Evolutionary conservation across 2,329 filamentous ascomycete species (phyloP), one percentile per base, ranked within the genome.

Genomic region (Scedosporium minutisporum): DNA sequence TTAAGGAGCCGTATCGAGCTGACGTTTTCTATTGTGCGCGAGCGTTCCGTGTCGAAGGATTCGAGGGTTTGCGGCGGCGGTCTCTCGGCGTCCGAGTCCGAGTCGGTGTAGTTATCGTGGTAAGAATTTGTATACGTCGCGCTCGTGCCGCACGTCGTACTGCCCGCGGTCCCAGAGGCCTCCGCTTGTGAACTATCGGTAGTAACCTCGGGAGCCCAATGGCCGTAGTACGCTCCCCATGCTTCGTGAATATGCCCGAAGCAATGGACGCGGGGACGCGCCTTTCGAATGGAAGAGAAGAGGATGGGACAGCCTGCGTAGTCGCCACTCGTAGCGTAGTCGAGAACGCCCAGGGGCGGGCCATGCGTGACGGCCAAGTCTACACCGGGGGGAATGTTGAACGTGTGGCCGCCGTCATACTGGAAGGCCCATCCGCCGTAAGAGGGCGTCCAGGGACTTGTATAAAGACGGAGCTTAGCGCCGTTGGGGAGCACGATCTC

Each of bases 361-460:
- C 72, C 71, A 51, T 76, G 74, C 1, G 72, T 76, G 21, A 76
- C 64, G 27, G 68, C 71, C 3, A 77, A 59, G 53, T 76, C 71
- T 0, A 69, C 66, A 1, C 59, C 66, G 6, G 33, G 46, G 16
- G 59, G 64, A 21, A 75, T 71, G 10, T 62, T 10, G 38, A 70
- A 75, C 3, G 66, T 44, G 51, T 74, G 72, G 21, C 27, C 23
- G 5, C 62, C 65, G 2, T 69, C 69, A 58, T 81, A 81, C 62
- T 81, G 77, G 63, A 81, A 81, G 0, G 73, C 77, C n/a, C 66
- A 65, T 4, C 70, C 69, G 1, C 68, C 69, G 3, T 72, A 63
- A 0, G 72, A 72, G 1, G 78, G 78, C 0, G 78, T 81, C 61
- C 72, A 77, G 4, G 78, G 76, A 57, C 78, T 81, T 6, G 77